Base-by-base conservation (phyloP, 75 land plant species). In the Pinus tabuliformis region DNA sequence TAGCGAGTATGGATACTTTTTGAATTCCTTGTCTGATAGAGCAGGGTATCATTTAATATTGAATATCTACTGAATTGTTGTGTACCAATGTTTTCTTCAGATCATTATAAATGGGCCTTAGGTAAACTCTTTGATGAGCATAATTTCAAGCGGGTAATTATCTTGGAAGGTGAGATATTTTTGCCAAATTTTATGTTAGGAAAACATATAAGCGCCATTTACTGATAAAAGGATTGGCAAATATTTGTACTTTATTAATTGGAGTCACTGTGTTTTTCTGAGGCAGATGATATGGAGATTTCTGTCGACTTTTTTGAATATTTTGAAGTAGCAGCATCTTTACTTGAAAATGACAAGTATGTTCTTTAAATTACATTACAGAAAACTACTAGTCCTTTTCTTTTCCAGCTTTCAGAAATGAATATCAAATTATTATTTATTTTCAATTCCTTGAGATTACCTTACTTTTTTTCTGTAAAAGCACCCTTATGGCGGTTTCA, bases 281-380 rank as follows among this genome's bases (percentile, higher is more conserved):
- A 60, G 64, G 62, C 95, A 95, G 99, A 97, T 89, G 99, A 97
- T 73, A 97, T 97, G 99, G 99, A 97, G 80, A 95, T 97, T 78
- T 93, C 99, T 20, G 91, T 93, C 1, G 98, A 97, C 76, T 97
- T 97, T 72, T 97, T 97, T 86, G 90, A 90, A 11, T 97, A 97
- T 78, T 97, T 97, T 83, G 99, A 97, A 70, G 98, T 94, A 30
- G 93, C 94, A 6, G 86, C 96, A 66, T 73, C 63, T 30, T 83
- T 97, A 8, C 91, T 97, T 66, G 99, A 97, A 70, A 84, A 78
- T 57, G 99, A 97, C 79, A 93, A 83, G 99, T 97, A 78, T 64
- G 91, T 60, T 24, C 33, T 62, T 45, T 57, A 56, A 39, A 11
- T 15, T 24, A 66, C 22, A 26, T 63, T 30, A 17, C 58, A 56